Base-by-base conservation (phyloP, 2,329 filamentous ascomycete species). In the Pseudogymnoascus sp. region DNA sequence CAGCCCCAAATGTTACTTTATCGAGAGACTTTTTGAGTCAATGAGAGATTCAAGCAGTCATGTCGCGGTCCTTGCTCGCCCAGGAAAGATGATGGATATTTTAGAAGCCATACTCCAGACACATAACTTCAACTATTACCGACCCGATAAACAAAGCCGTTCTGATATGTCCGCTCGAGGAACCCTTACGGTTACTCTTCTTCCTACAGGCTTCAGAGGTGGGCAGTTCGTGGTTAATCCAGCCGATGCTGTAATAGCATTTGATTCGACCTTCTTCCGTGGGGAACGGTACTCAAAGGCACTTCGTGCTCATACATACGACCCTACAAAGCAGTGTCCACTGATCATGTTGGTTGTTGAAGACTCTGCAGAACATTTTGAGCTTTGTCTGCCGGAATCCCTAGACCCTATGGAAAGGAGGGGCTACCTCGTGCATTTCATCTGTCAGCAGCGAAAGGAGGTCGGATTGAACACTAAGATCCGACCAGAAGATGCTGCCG, bases 1-100 rank as follows among this genome's bases (percentile, higher is more conserved):
- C 8, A 87, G 85, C 71, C 75, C 82, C 62, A 88, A 88, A 67
- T 84, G 83, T 67, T 79, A 78, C 34, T 88, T 88, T 67, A 68
- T 87, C 5, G 80, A 78, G 49, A 83, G 86, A 65, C 74, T 88
- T 3, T 70, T 87, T 31, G 74, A 79, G 18, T 69, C 72, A 7
- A 69, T 86, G 9, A 69, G 71, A n/a, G 71, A 74, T 14, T 71
- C 74, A 11, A 75, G 79, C 9, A 78, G 77, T 38, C 81, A 78
- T 37, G 71, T 88, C 6, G 72, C 86, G 12, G 78, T 88, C 23
- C 69, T 88, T 9, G 81, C 78, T 7, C 80, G 80, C 18, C 78
- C 80, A 5, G 77, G 78, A 8, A 75, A 77, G 31, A 73, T 84
- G 5, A 72, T 84, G 42, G 78, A 82, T 31, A 78, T 86, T 34